These are phyloP conservation scores for Endocalyx cinctus DNA, from an alignment of 2,329 filamentous ascomycete species.

Conservation along the genomic window DNA sequence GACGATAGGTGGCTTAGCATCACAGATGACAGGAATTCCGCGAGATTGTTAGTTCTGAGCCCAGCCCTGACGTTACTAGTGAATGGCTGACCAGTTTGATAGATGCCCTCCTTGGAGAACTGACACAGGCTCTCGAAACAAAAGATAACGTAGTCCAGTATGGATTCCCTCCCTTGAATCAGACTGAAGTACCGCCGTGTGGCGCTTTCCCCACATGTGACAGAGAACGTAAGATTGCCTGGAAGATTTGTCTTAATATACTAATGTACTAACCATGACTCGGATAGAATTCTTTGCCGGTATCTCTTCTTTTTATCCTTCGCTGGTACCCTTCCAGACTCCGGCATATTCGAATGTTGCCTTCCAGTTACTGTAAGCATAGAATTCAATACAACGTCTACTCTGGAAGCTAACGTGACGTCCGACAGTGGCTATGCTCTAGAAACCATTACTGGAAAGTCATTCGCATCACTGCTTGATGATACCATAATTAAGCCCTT, in stretches of 20 bases:
- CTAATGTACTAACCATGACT: conserved; percentile 5
- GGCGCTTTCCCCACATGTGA: conserved; percentile 21
- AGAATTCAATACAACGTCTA: conserved; percentile 26
- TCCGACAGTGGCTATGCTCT: conserved; percentile 33
- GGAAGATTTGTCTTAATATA: not conserved
- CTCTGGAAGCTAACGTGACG: conserved; percentile 17
- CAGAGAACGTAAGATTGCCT: conserved; percentile 21
- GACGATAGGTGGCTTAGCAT: conserved; percentile 24
- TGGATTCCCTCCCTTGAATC: conserved; percentile 25
- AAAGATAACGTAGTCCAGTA: conserved; percentile 17
- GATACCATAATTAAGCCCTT: conserved; percentile 33
- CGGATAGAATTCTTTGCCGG: conserved; percentile 22
- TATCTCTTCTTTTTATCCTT: conserved; percentile 23
- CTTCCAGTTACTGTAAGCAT: conserved; percentile 25
- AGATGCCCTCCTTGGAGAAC: conserved; percentile 25
- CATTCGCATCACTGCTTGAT: conserved; percentile 29
- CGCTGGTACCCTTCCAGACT: conserved; percentile 18
- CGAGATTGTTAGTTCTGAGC: conserved; percentile 17
- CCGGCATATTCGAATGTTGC: conserved; percentile 25
- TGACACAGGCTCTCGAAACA: conserved; percentile 19
- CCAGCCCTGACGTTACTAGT: too few relatives aligned
- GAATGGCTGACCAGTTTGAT: too few relatives aligned
- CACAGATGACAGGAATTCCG: conserved; percentile 21
- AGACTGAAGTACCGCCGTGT: conserved; percentile 20
- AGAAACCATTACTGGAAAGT: conserved; percentile 32